Evolutionary conservation across 2,329 filamentous ascomycete species (phyloP).

Genomic region (Pezicula radicicola): DNA sequence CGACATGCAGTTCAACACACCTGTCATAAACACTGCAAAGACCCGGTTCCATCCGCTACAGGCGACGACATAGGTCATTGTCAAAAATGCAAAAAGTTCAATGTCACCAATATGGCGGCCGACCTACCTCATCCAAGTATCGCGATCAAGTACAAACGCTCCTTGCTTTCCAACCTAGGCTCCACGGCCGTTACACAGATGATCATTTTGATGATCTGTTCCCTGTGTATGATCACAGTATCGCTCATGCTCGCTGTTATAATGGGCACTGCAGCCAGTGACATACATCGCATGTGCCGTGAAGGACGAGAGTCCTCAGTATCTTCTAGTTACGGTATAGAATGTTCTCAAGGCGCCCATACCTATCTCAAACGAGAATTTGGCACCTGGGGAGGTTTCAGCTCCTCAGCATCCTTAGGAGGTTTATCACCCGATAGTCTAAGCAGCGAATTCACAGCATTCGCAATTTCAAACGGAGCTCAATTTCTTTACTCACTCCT

Average conservation of each 20-base stretch:
- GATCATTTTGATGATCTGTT: slow-evolving; percentile 15
- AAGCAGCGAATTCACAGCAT: slow-evolving; percentile 12
- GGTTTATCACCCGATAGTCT: slow-evolving; percentile 10
- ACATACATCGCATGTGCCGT: neutral
- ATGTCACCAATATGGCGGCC: slow-evolving; percentile 15
- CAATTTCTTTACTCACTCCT: slow-evolving; percentile 17
- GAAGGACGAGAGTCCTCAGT: neutral
- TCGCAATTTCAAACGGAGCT: slow-evolving; percentile 17
- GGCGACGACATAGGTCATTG: slow-evolving; percentile 18
- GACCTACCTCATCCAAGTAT: slow-evolving; percentile 19
- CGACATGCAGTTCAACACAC: slow-evolving; percentile 11
- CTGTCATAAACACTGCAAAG: slow-evolving; percentile 21
- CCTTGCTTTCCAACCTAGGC: slow-evolving; percentile 16
- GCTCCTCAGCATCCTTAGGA: slow-evolving; percentile 9
- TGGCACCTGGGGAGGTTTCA: slow-evolving; percentile 18
- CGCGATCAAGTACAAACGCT: slow-evolving; percentile 20
- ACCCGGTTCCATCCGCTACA: slow-evolving; percentile 8
- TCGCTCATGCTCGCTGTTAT: slow-evolving; percentile 9
- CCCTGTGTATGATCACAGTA: slow-evolving; percentile 8
- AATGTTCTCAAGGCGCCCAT: neutral
- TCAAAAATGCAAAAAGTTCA: slow-evolving; percentile 21
- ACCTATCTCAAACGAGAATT: slow-evolving; percentile 2
- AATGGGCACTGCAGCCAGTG: neutral
- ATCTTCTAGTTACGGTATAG: no score
- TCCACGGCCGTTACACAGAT: slow-evolving; percentile 16